phyloP scores from a whole-genome alignment of 2,329 filamentous ascomycete genomes.

The Trichoderma arundinaceum region DNA sequence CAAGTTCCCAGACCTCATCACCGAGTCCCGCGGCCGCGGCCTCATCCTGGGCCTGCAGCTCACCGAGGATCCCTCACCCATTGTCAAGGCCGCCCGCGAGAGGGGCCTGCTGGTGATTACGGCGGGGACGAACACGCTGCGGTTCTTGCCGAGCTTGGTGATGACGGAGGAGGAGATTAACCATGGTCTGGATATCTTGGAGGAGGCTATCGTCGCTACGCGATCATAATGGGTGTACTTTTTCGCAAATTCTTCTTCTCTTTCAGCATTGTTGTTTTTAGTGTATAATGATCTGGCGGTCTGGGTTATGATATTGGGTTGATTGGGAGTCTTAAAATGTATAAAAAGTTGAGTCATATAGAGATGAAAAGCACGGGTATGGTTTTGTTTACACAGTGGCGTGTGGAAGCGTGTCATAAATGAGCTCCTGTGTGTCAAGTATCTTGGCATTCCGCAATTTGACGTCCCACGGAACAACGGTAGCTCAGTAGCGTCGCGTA shows the following conservation, averaged over 20 bases:
- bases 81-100: slow-evolving; percentile 86
- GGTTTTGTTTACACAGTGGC: neutral
- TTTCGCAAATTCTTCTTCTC: neutral
- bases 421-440: neutral
- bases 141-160: slow-evolving; percentile 87
- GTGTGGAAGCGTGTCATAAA: neutral
- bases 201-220: slow-evolving; percentile 63
- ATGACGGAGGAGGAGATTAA: slow-evolving; percentile 82
- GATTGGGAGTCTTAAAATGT: slow-evolving; percentile 16
- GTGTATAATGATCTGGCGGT: neutral
- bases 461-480: neutral
- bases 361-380: neutral
- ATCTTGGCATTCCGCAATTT: neutral
- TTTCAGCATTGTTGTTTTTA: neutral
- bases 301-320: neutral
- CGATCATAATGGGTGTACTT: slow-evolving; percentile 39
- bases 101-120: slow-evolving; percentile 89
- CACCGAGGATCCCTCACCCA: slow-evolving; percentile 69
- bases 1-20: slow-evolving; percentile 70
- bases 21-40: slow-evolving; percentile 81
- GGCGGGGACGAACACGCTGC: slow-evolving; percentile 86
- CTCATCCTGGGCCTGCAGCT: slow-evolving; percentile 89
- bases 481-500: neutral
- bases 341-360: slow-evolving; percentile 10
- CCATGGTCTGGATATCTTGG: slow-evolving; percentile 76